Conservation (phyloP, 345 rosid genomes). For the Pistacia vera region DNA sequence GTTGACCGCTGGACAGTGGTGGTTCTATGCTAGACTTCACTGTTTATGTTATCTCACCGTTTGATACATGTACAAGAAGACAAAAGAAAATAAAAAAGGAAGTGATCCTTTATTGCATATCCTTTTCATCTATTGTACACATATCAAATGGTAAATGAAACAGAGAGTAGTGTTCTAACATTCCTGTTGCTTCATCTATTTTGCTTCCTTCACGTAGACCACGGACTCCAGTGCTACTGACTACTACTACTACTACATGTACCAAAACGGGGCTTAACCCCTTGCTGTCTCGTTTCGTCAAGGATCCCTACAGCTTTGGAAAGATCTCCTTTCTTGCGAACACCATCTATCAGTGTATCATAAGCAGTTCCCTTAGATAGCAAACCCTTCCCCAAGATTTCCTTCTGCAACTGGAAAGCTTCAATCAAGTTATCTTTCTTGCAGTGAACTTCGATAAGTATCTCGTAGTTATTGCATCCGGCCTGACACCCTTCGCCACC, state of each 20-base stretch:
- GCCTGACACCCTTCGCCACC: conserved; percentile 31
- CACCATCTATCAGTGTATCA: conserved; percentile 9
- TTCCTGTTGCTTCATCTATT: conserved; percentile 8
- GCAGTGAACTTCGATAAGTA: conserved; percentile 33
- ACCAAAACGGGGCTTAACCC: neutral
- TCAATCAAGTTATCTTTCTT: conserved; percentile 19
- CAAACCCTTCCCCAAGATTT: conserved; percentile 7
- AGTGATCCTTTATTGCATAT: too few species aligned
- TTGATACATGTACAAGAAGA: too few species aligned
- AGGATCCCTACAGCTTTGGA: conserved; percentile 1
- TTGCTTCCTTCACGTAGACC: conserved; percentile 9
- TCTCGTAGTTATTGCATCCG: conserved; percentile 20
- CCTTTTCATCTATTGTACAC: too few species aligned
- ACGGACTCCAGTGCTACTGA: neutral
- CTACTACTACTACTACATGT: neutral
- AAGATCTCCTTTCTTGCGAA: conserved; percentile 17
- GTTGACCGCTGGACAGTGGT: too few species aligned
- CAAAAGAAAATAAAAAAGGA: too few species aligned
- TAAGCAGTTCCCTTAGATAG: conserved; percentile 9
- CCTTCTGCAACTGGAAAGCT: conserved; percentile 17
- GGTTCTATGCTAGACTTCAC: too few species aligned
- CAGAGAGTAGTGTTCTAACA: too few species aligned
- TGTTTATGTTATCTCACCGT: too few species aligned
- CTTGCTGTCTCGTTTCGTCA: conserved; percentile 8
- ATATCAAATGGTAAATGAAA: too few species aligned